Conservation (phyloP, 108 stramenopile species). For the Skeletonema costatum region DNA sequence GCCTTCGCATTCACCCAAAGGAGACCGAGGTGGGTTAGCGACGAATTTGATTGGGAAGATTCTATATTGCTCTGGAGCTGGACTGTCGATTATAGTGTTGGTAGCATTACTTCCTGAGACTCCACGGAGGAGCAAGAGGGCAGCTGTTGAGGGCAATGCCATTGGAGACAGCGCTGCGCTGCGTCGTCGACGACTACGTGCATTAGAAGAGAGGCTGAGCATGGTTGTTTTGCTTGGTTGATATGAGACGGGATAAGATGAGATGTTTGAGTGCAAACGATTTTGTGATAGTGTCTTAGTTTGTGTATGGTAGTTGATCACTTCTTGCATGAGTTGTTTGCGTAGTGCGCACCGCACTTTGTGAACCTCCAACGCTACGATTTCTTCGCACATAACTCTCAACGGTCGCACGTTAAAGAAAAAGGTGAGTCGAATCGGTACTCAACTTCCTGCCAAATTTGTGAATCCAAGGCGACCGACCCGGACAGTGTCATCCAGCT, state of each 20-base stretch:
- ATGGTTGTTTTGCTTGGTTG: not conserved
- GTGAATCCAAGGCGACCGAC: no score
- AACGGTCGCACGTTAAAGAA: not conserved
- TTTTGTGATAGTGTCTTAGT: no score
- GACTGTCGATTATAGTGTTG: not conserved
- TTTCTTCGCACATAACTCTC: not conserved
- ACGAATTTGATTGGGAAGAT: not conserved
- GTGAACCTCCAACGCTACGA: not conserved
- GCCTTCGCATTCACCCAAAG: conserved; percentile 39
- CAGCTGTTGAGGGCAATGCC: not conserved
- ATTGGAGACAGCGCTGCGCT: not conserved
- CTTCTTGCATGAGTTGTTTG: not conserved
- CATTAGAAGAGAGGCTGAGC: not conserved
- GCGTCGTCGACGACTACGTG: not conserved
- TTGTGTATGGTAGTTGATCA: no score
- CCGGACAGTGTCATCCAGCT: no score
- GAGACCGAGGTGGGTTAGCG: not conserved
- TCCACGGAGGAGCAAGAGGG: not conserved
- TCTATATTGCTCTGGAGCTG: not conserved
- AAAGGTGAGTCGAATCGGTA: not conserved
- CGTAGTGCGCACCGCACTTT: not conserved
- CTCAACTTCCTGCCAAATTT: no score
- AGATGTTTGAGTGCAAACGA: no score
- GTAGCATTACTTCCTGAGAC: not conserved
- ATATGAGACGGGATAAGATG: no score